phyloP scores from a whole-genome alignment of 1,284 basidiomycete species.

The Uromyces viciae-fabae region DNA sequence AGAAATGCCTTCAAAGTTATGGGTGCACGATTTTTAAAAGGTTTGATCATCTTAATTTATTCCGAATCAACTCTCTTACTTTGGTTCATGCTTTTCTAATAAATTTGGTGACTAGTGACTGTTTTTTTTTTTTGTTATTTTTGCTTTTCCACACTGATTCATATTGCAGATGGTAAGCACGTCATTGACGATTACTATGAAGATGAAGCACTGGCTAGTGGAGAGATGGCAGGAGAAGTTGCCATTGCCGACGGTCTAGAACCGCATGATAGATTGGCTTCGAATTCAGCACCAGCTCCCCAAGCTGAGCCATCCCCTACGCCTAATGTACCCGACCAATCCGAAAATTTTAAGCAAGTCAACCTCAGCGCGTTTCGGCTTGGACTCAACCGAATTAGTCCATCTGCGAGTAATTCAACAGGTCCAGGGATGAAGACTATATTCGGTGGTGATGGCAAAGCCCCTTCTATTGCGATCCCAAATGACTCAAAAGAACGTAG shows the following conservation, averaged over 20 bases:
- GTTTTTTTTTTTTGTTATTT: neutral
- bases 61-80: neutral
- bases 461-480: constrained; percentile 75
- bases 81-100: neutral
- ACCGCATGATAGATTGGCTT: constrained; percentile 47
- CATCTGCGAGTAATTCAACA: constrained; percentile 55
- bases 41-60: constrained; percentile 57
- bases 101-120: neutral
- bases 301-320: constrained; percentile 42
- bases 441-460: constrained; percentile 73
- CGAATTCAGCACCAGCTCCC: constrained; percentile 1
- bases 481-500: constrained; percentile 66
- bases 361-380: constrained; percentile 38
- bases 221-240: constrained; percentile 67
- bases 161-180: constrained; percentile 71
- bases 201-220: constrained; percentile 69
- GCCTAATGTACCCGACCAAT: constrained; percentile 46
- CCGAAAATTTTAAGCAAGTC: constrained; percentile 12
- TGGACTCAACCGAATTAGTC: constrained; percentile 21
- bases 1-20: constrained; percentile 90
- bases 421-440: constrained; percentile 70
- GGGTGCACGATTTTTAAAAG: constrained; percentile 80
- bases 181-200: constrained; percentile 95
- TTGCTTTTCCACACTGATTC: neutral
- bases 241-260: constrained; percentile 54